These are phyloP conservation scores for Chlamydomonas sp. DNA, from an alignment of 139 green algal genomes.

Conservation along the genomic window DNA sequence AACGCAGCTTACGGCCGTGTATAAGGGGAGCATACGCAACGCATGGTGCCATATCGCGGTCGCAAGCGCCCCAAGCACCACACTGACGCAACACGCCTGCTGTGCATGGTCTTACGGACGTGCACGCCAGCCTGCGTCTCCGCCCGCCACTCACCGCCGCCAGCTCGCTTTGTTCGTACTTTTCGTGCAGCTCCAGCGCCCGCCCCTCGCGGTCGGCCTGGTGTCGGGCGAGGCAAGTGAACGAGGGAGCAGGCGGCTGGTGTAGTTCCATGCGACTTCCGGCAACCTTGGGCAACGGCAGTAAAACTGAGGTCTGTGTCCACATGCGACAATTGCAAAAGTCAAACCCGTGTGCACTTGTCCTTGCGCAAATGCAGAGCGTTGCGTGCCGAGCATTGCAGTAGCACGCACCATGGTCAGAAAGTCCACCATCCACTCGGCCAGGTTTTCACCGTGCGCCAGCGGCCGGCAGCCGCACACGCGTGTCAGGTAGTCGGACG, in stretches of 20 bases:
- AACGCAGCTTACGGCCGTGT: too few relatives aligned
- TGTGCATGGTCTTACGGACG: too few relatives aligned
- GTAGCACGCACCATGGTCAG: constrained; percentile 31
- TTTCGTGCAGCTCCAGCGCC: not conserved
- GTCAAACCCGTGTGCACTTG: not conserved
- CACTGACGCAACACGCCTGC: too few relatives aligned
- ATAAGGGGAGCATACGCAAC: too few relatives aligned
- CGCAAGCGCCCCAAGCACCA: too few relatives aligned
- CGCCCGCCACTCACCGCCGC: not conserved
- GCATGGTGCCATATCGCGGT: too few relatives aligned
- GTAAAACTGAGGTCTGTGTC: too few relatives aligned
- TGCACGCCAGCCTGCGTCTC: not conserved
- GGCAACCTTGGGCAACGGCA: too few relatives aligned
- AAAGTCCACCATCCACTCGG: constrained; percentile 68
- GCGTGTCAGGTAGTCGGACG: constrained; percentile 16
- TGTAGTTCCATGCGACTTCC: not conserved
- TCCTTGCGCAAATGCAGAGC: not conserved
- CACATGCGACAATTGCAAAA: too few relatives aligned
- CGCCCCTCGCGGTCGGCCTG: constrained; percentile 31
- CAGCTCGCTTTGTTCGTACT: constrained; percentile 2
- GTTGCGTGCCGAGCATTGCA: not conserved
- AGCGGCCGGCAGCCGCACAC: constrained; percentile 15
- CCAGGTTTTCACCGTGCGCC: constrained; percentile 54
- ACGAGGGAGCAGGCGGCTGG: not conserved
- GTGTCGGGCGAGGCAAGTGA: too few relatives aligned